Percentiles rank a stretch among this genome's conserved stretches.
Evolutionary conservation across 805 yeast genomes (phyloP).

Genomic region (Cyberlindnera meyerae): DNA sequence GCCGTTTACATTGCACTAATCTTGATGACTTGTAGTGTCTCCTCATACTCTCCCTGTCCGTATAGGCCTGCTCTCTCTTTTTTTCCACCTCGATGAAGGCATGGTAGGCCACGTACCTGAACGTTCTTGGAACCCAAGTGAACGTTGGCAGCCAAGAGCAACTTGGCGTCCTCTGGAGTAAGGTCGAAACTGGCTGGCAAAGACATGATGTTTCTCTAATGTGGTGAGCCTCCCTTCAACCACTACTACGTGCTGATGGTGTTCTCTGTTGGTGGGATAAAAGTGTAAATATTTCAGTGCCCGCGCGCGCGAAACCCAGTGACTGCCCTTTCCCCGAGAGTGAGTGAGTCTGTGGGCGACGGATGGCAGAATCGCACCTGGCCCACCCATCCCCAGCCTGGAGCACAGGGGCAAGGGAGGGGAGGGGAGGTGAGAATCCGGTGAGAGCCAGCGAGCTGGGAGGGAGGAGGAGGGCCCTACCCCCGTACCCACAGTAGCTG

Average conservation of each 20-base stretch:
- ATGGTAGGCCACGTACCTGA: conserved; percentile 75
- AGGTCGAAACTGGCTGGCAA: conserved; percentile 85
- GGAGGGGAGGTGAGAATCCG: background rate
- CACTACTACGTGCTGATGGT: background rate
- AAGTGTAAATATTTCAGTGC: conserved; percentile 22
- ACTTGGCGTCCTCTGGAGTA: conserved; percentile 98
- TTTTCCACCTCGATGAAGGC: no score
- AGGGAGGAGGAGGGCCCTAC: no score
- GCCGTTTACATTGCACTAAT: background rate
- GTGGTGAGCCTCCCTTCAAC: conserved; percentile 4
- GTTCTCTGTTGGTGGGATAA: conserved; percentile 3
- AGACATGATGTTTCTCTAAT: conserved; percentile 47
- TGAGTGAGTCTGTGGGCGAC: no score
- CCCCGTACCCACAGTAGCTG: no score
- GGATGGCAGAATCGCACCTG: no score
- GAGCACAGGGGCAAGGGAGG: conserved; percentile 1
- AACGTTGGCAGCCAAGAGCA: conserved; percentile 98
- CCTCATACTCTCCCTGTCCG: no score
- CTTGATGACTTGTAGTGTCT: no score
- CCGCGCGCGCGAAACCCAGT: conserved; percentile 11
- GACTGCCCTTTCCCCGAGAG: conserved; percentile 1
- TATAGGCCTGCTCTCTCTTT: no score
- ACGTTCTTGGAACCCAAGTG: conserved; percentile 99
- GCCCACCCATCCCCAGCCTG: no score
- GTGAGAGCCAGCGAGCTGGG: no score